Evolutionary conservation across 371 early-diverging fungal species (phyloP), one percentile per base, ranked within the genome.

Genomic region (Polyrhizophydium stewartii): DNA sequence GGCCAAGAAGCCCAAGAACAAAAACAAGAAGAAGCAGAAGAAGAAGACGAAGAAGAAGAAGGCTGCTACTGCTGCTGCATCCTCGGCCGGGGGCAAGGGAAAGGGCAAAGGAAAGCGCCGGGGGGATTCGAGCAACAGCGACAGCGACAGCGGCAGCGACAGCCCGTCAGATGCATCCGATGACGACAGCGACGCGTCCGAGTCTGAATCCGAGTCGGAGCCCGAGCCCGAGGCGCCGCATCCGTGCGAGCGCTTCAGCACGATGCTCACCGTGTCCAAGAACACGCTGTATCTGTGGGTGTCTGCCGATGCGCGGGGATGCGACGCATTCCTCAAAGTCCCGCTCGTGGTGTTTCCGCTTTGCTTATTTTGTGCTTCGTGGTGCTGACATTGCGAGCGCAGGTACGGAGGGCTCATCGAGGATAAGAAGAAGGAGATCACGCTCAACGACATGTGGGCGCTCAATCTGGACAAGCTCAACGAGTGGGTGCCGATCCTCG

Each of bases 401-500:
- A 70, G 68, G 24, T 75, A 71, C 62, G 87, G 87, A 12, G 87
- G 87, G 6, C 75, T 86, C 28, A 50, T 80, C 30, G 86, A 85
- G 61, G 66, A 71, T 30, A 71, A 64, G 40, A 75, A 74, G 49
- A 74, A 76, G 55, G 87, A 87, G 68, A 70, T 77, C 63, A 85
- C 86, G 0, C 63, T 83, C 59, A 60, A 63, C 32, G 86, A 87
- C 66, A 67, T 87, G 35, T 86, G 83, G 79, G 61, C 77, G 16
- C 53, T 84, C 31, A 82, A 85, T 55, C 59, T 85, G 66, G 87
- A 87, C 63, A 87, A 86, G 72, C 69, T 78, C 60, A 74, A 69
- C 16, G 79, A 75, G 60, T 87, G 79, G 73, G 65, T 77, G 37
- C 77, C 78, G 37, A 25, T 83, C 56, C 63, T 77, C 17, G 60